Evolutionary conservation across 2,329 filamentous ascomycete species (phyloP).

Genomic region (Microsporum canis): DNA sequence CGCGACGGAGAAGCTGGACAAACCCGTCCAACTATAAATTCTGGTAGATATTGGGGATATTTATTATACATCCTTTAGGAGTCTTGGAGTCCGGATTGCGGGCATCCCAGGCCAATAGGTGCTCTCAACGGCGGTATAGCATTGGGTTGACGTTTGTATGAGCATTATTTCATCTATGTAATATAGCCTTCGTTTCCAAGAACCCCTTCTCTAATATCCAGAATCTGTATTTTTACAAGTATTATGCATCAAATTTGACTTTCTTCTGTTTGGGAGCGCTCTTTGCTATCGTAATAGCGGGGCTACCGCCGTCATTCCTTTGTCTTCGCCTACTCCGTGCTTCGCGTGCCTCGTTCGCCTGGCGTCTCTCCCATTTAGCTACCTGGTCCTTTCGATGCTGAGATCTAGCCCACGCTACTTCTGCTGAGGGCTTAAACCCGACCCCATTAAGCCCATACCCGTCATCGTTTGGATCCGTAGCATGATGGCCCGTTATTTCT

Average conservation of each 20-base stretch:
- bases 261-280: constrained; percentile 27
- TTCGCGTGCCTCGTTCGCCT: constrained; percentile 48
- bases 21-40: constrained; percentile 37
- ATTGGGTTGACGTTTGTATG: background rate
- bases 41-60: constrained; percentile 26
- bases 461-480: constrained; percentile 47
- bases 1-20: constrained; percentile 33
- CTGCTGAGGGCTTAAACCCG: constrained; percentile 51
- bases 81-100: constrained; percentile 1
- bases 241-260: constrained; percentile 30
- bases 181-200: constrained; percentile 1
- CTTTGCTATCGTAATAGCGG: constrained; percentile 18
- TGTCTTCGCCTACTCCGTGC: constrained; percentile 37
- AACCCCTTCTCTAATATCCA: background rate
- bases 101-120: background rate
- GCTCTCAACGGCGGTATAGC: background rate
- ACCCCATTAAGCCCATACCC: constrained; percentile 54
- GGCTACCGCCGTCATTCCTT: constrained; percentile 30
- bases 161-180: constrained; percentile 6
- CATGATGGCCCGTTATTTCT: constrained; percentile 52
- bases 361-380: constrained; percentile 47
- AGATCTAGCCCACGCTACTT: constrained; percentile 45
- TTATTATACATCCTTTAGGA: constrained; percentile 1
- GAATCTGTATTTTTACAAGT: background rate
- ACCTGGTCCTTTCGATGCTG: constrained; percentile 49